Base-by-base conservation (phyloP, 2,329 filamentous ascomycete genomes). In the Neofusicoccum umdonicola region DNA sequence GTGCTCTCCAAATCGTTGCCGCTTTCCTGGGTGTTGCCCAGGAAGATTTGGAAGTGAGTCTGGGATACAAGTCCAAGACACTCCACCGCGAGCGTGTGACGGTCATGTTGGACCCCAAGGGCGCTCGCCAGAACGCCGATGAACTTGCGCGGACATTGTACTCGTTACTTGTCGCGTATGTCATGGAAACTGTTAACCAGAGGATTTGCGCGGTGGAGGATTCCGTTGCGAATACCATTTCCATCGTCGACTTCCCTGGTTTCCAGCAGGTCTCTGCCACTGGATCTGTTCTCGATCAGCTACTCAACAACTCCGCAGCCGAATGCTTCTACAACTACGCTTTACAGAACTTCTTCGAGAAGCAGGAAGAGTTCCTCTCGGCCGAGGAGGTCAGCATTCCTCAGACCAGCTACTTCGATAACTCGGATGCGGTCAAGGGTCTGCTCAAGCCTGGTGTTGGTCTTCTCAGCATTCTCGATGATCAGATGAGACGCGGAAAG, bases 11-110 rank as follows among this genome's bases (percentile, higher is more conserved):
- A 48, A 92, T 94, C 54, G 85, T 99, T 62, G 93, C 95, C 11
- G 93, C 94, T n/a, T 99, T 99, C 82, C 82, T 99, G 1, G 95
- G 95, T 52, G 90, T 99, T 6, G 87, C 88, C 71, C 86, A 90
- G 9, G 83, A 87, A 56, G 92, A 96, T 66, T 83, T 99, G 5
- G 93, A 99, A 79, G 88, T 86, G 44, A 96, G 92, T 35, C 83
- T 99, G 65, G 92, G 93, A 3, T 97, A 97, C 83, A 96, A 96
- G 81, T 98, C 93, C 19, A 97, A 96, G 83, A 97, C 95, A 70
- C 89, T 99, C 64, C 91, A 96, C 74, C 90, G 93, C 68, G 95
- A 99, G 82, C 90, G 95, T 63, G 95, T 99, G n/a, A 99, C 95
- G 0, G 91, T 99, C 69, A 96, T 99, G 93, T 85, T 99, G 39